Evolutionary conservation across 78 protist species (phyloP), one percentile per base, ranked within the genome.

Genomic region (Cavenderia fasciculata): DNA sequence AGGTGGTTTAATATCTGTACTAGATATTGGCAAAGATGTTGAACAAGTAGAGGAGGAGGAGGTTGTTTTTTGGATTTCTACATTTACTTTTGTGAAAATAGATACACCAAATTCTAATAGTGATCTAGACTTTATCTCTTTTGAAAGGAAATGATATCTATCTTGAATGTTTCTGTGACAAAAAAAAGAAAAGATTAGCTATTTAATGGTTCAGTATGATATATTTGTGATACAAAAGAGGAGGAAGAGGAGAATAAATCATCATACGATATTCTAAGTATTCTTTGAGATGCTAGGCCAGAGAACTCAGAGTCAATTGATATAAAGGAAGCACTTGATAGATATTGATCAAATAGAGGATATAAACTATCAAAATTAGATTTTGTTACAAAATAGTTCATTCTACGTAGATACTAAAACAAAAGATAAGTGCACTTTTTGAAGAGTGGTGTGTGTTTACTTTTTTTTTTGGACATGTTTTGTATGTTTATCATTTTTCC

Each of bases 241-340:
- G n/a, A n/a, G n/a, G n/a, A n/a, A n/a, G n/a, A n/a, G n/a, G 10
- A 11, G 10, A 10, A 11, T 44, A 44, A 10, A 44, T 44, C 49
- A 44, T 11, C 21, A 44, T 44, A 6, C 10, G 49, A 6, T 44
- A 44, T 44, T 44, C 10, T 52, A 10, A 18, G 54, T 49, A 49
- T 21, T 59, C 59, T 75, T 25, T 41, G 36, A 41, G 10, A 79
- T 4, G 77, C 88, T 5, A 79, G 16, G 12, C 88, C 88, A 33
- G 88, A 46, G 31, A 79, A 79, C 6, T 79, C 88, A n/a, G 88
- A 65, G 66, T 79, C 88, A 40, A 79, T 33, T 23, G 88, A 79
- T 12, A 79, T 52, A 29, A 79, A 79, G 1, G 57, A 47, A 23
- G 88, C 74, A 51, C 27, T 27, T 12, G 29, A 23, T 79, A 79